Base-by-base conservation (phyloP, 1,284 basidiomycete genomes). In the Mycosarcoma mackinlayi region DNA sequence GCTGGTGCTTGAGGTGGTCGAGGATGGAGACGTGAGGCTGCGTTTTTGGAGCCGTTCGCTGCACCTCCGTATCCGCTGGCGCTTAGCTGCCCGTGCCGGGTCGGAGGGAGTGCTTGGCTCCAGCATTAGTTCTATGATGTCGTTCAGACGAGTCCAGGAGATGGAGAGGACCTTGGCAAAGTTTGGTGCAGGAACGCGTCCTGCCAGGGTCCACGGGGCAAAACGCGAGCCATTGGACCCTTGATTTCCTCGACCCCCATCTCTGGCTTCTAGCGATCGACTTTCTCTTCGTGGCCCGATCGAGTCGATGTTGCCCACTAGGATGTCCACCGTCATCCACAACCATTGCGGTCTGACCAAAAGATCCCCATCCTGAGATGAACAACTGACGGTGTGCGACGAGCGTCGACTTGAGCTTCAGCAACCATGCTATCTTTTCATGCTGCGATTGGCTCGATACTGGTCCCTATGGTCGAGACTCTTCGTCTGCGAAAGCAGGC, bases 151-250 rank as follows among this genome's bases (percentile, higher is more conserved):
- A 38, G 19, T 14, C 25, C 23, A n/a, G 30, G 38, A 33, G 30
- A 28, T n/a, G n/a, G n/a, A n/a, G n/a, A n/a, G n/a, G n/a, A n/a
- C n/a, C n/a, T 35, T 23, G 18, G 7, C 23, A 44, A 14, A 25
- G 30, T 23, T 31, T 31, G 44, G 30, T 8, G 44, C 28, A 34
- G 35, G 35, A 53, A 53, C 41, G 51, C 42, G 51, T 53, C 37
- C 41, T 19, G 40, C 28, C 24, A 59, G 47, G 42, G 56, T 51
- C 48, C 48, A 59, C 30, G 4, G 14, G 44, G 27, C 34, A 35
- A 23, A 34, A 53, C 31, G 50, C 34, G 48, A 40, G 48, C 34
- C 4, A 9, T 18, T 56, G 39, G 54, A 56, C 54, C 45, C 54
- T 56, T 37, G 18, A 18, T 35, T 23, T 51, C 30, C 25, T 33